phyloP scores from a whole-genome alignment of 2,329 filamentous ascomycete genomes.

The Alternaria postmessia region DNA sequence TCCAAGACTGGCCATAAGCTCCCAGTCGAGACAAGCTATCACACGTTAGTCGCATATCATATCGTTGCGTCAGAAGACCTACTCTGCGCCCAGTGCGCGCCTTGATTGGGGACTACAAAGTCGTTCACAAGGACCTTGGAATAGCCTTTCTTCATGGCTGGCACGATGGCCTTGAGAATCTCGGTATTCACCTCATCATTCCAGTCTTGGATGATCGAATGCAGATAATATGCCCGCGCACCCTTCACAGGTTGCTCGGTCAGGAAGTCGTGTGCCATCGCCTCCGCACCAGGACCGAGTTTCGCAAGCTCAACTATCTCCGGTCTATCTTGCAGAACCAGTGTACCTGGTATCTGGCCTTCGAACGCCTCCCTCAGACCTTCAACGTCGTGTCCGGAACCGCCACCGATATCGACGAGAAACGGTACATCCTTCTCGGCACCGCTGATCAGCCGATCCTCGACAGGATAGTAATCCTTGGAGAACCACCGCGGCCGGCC shows the following conservation, averaged over 20 bases:
- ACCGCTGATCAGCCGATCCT: slow-evolving; percentile 30
- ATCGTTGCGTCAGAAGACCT: background rate
- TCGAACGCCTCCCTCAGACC: slow-evolving; percentile 27
- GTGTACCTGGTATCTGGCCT: slow-evolving; percentile 22
- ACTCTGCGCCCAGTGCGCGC: slow-evolving; percentile 37
- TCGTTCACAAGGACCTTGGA: slow-evolving; percentile 42
- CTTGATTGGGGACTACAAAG: slow-evolving; percentile 34
- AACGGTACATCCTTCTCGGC: slow-evolving; percentile 23
- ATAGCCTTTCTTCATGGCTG: slow-evolving; percentile 40
- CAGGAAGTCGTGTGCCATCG: slow-evolving; percentile 48
- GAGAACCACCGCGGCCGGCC: slow-evolving; percentile 36
- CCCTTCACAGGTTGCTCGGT: slow-evolving; percentile 45
- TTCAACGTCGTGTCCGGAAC: slow-evolving; percentile 35
- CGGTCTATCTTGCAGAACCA: slow-evolving; percentile 35
- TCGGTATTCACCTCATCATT: slow-evolving; percentile 28
- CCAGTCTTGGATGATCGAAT: slow-evolving; percentile 45
- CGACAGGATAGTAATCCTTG: slow-evolving; percentile 33
- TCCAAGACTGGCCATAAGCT: slow-evolving; percentile 34
- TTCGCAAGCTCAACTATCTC: slow-evolving; percentile 34
- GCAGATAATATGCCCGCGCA: slow-evolving; percentile 38
- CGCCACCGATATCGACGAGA: slow-evolving; percentile 37
- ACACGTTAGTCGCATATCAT: background rate
- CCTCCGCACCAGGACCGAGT: slow-evolving; percentile 32
- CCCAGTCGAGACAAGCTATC: slow-evolving; percentile 34
- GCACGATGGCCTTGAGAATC: slow-evolving; percentile 34